phyloP scores from a whole-genome alignment of 148 eudicot genomes.

The Persicaria tinctoria region DNA sequence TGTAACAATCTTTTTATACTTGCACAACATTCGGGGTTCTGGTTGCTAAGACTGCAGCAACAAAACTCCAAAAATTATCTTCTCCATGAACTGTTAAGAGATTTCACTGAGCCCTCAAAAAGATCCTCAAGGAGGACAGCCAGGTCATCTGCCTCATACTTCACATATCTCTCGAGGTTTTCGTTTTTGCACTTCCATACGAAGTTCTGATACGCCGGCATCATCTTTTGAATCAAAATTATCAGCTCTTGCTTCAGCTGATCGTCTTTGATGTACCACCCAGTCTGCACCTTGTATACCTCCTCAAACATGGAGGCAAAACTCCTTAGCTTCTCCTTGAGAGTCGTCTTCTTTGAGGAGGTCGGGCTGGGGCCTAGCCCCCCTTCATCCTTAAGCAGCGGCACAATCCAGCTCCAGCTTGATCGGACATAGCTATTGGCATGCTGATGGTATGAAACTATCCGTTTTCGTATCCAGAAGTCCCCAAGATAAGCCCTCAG shows the following conservation, averaged over 20 bases:
- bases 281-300: conserved; percentile 45
- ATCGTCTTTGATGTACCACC: conserved; percentile 48
- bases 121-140: conserved; percentile 42
- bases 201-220: conserved; percentile 57
- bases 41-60: no score
- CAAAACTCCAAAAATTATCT: conserved; percentile 5
- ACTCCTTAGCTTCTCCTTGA: conserved; percentile 44
- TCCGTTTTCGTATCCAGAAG: conserved; percentile 47
- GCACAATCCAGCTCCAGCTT: conserved; percentile 54
- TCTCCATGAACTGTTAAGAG: conserved; percentile 28
- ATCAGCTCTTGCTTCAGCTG: conserved; percentile 58
- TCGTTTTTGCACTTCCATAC: conserved; percentile 20
- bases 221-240: conserved; percentile 43
- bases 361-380: conserved; percentile 23
- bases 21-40: no score
- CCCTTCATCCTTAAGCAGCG: conserved; percentile 45
- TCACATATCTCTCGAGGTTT: conserved; percentile 48
- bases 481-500: conserved; percentile 31
- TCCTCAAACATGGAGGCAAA: conserved; percentile 62
- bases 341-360: conserved; percentile 23
- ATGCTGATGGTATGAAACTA: conserved; percentile 37
- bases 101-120: conserved; percentile 54
- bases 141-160: conserved; percentile 61
- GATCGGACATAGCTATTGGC: conserved; percentile 48
- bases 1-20: no score